Conservation (phyloP, 192 early-diverging fungal species). For the Polychytrium aggregatum region DNA sequence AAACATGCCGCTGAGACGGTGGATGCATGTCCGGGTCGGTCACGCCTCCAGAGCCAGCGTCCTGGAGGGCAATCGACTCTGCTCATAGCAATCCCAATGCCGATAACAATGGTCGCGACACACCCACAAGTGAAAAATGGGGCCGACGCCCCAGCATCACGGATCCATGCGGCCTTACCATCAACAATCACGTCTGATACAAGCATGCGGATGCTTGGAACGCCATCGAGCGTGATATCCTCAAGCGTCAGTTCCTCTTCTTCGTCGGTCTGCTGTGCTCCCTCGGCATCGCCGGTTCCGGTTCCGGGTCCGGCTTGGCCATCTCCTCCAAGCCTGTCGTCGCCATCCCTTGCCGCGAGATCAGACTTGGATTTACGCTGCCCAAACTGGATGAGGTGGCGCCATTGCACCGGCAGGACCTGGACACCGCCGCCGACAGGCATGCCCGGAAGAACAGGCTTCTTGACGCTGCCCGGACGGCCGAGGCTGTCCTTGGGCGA, state of each 20-base stretch:
- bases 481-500: conserved; percentile 13
- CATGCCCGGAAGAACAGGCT: conserved; percentile 18
- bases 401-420: conserved; percentile 73
- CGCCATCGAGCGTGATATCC: conserved; percentile 71
- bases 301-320: too few relatives aligned
- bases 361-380: conserved; percentile 5
- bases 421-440: conserved; percentile 46
- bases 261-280: conserved; percentile 38
- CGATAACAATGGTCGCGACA: too few relatives aligned
- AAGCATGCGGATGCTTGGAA: conserved; percentile 66
- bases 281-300: neutral
- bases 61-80: too few relatives aligned
- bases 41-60: too few relatives aligned
- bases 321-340: conserved; percentile 4
- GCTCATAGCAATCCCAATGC: too few relatives aligned
- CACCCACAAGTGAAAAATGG: neutral
- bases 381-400: conserved; percentile 67
- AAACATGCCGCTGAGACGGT: conserved; percentile 1
- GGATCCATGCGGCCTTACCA: conserved; percentile 35
- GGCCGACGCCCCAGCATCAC: neutral
- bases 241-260: conserved; percentile 56
- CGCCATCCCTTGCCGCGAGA: neutral
- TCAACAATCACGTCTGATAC: conserved; percentile 78
- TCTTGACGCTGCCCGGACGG: conserved; percentile 4
- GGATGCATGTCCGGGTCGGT: too few relatives aligned